Evolutionary conservation across 2,329 filamentous ascomycete species (phyloP).

Genomic region (Curvularia spicifera): DNA sequence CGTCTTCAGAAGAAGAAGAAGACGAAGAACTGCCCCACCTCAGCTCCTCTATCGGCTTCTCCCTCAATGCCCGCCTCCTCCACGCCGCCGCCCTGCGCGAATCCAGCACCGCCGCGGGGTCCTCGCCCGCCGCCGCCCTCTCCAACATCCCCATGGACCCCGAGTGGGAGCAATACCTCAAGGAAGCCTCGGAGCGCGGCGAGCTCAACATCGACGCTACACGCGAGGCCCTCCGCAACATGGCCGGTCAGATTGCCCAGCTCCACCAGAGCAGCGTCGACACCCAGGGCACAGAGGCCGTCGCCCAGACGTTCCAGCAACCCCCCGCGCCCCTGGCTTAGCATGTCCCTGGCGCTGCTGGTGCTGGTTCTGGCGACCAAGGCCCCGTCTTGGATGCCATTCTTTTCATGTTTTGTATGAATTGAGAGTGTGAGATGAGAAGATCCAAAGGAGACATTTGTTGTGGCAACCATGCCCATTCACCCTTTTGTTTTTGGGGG

Average conservation of each 20-base stretch:
- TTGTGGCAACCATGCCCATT: background rate
- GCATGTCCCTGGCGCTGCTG: background rate
- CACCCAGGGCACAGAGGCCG: slow-evolving; percentile 18
- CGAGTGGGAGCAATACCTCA: slow-evolving; percentile 77
- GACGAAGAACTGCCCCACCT: slow-evolving; percentile 16
- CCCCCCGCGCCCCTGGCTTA: slow-evolving; percentile 34
- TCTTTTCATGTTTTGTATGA: slow-evolving; percentile 1
- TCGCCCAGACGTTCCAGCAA: slow-evolving; percentile 16
- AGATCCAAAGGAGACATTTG: background rate
- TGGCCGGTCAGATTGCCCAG: slow-evolving; percentile 40
- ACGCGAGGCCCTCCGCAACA: slow-evolving; percentile 38
- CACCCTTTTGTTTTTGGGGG: background rate
- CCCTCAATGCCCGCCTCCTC: slow-evolving; percentile 66
- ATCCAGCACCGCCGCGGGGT: slow-evolving; percentile 44
- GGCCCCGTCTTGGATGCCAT: background rate
- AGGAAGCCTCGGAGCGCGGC: slow-evolving; percentile 71
- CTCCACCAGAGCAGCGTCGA: slow-evolving; percentile 26
- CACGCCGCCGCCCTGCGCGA: slow-evolving; percentile 68
- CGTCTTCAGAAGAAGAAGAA: background rate
- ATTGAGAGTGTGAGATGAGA: background rate
- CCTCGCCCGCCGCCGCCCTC: slow-evolving; percentile 50
- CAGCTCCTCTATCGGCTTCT: slow-evolving; percentile 64
- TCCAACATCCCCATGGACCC: slow-evolving; percentile 69
- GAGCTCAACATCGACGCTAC: slow-evolving; percentile 47
- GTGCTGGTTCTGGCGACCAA: background rate